Evolutionary conservation across 176 grass and related monocot species (phyloP).

Genomic region (Chloris gayana): DNA sequence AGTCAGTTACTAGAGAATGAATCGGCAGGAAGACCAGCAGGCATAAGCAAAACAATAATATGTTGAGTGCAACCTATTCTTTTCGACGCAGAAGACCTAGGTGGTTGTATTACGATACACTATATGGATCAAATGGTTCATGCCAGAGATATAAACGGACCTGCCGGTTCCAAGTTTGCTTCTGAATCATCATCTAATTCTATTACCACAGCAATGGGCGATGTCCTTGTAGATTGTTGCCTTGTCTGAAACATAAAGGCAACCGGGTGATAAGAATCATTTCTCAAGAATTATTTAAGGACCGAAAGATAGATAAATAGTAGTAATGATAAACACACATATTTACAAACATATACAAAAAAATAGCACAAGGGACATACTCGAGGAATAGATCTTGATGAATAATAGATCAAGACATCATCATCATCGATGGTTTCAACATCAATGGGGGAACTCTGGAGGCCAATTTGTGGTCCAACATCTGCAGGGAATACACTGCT

Average conservation of each 20-base stretch:
- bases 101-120: constrained; percentile 9
- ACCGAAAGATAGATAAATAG: background rate
- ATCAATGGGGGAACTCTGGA: constrained; percentile 51
- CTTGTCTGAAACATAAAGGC: constrained; percentile 47
- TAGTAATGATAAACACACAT: background rate
- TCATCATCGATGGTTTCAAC: constrained; percentile 58
- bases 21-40: constrained; percentile 8
- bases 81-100: constrained; percentile 9
- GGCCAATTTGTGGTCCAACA: constrained; percentile 32
- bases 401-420: constrained; percentile 66
- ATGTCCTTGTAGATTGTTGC: constrained; percentile 32
- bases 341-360: constrained; percentile 19
- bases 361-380: constrained; percentile 47
- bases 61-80: background rate
- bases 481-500: background rate
- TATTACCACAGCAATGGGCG: constrained; percentile 59
- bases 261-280: background rate
- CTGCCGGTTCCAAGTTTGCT: constrained; percentile 53
- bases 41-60: background rate
- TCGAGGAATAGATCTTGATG: constrained; percentile 47
- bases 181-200: constrained; percentile 96
- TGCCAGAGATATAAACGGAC: constrained; percentile 48
- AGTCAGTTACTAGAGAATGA: constrained; percentile 1
- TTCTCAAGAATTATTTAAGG: constrained; percentile 22
- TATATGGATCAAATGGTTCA: constrained; percentile 11